These are phyloP conservation scores for Yarrowia galli DNA, from an alignment of 1,139 yeast genomes.

Conservation along the genomic window DNA sequence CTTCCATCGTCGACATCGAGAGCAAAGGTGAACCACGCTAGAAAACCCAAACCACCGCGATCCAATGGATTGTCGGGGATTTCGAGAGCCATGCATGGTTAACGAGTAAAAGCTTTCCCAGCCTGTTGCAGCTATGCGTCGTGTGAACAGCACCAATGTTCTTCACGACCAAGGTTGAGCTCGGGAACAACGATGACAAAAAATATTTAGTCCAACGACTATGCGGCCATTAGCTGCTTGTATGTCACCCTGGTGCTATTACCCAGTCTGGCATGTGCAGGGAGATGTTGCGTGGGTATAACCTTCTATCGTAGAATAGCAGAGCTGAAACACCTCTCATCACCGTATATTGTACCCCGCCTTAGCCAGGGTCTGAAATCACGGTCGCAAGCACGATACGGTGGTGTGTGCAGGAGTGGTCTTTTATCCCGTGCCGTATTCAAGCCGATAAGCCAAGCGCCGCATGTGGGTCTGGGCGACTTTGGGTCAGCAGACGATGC, in stretches of 20 bases:
- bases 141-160: neutral
- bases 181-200: neutral
- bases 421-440: conserved; percentile 26
- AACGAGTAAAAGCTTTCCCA: conserved; percentile 2
- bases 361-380: neutral
- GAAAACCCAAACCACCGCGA: conserved; percentile 7
- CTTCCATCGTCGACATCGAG: conserved; percentile 24
- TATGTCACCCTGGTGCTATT: neutral
- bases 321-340: neutral
- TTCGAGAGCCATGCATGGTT: conserved; percentile 18
- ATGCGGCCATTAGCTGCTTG: neutral
- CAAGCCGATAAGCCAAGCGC: conserved; percentile 30
- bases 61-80: conserved; percentile 13
- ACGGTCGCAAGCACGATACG: neutral
- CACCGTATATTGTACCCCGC: neutral
- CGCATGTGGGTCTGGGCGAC: conserved; percentile 7
- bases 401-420: conserved; percentile 4
- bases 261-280: neutral
- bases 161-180: neutral
- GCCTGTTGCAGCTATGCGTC: conserved; percentile 26
- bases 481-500: neutral
- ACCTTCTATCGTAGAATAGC: neutral
- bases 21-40: conserved; percentile 9
- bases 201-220: conserved; percentile 14
- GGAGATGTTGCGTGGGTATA: neutral